Evolutionary conservation across 2,329 filamentous ascomycete genomes (phyloP), one percentile per base, ranked within the genome.

Genomic region (Scedosporium boydii): DNA sequence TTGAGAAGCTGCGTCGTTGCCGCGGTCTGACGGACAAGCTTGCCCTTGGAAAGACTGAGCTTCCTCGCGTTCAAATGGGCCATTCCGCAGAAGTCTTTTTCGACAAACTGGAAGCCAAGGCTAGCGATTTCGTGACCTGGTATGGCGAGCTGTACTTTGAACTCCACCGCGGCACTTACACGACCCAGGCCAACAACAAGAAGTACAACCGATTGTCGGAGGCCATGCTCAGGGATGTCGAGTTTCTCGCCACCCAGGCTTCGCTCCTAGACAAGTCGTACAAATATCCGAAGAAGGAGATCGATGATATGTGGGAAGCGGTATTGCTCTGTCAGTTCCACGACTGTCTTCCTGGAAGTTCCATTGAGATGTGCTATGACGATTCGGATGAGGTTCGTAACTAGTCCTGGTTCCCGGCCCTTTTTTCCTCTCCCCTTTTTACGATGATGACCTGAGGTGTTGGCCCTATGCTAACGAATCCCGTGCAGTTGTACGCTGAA

Each of bases 141-240:
- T 96, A 96, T 72, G 95, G 95, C 51, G 95, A 99, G 77, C 82
- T 99, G 7, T 99, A 99, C 77, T 96, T 99, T 73, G 95, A 99
- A 75, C 83, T 99, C 58, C 95, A 99, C 73, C 89, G 95, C 64
- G 95, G 95, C 61, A 98, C 93, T 12, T 98, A 98, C 76, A 99
- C 95, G 3, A 97, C 93, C 0, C 93, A 98, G 74, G 89, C 93
- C 64, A 96, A 97, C 77, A 99, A 96, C 80, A 99, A 99, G 78
- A 86, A 86, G 68, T 93, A 96, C 78, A 99, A 98, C 73, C 85
- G 95, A 62, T 89, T 87, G 71, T 83, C 91, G 0, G 95, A 99
- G 75, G 86, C 89, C 61, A 75, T 96, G 76, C 81, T 99, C 61
- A 88, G 92, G 57, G 91, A 96, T 66, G 81, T 98, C 62, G 95